Percentiles rank a stretch among this genome's conserved stretches.
phyloP scores from a whole-genome alignment of 2,329 filamentous ascomycete species.

The Hypoxylon sp. region DNA sequence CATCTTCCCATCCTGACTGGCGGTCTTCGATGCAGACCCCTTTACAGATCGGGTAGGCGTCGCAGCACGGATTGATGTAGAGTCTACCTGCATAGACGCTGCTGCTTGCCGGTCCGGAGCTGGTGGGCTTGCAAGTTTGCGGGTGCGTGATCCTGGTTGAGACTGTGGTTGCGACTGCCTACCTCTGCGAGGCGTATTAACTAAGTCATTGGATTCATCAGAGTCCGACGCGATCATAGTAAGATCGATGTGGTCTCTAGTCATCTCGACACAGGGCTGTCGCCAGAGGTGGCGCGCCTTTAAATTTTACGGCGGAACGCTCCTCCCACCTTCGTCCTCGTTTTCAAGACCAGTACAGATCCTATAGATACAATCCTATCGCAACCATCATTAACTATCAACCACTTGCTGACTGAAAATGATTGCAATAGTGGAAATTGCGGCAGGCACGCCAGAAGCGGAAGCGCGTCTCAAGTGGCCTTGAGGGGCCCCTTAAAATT shows the following conservation, averaged over 20 bases:
- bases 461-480: conserved; percentile 19
- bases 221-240: conserved; percentile 50
- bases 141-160: conserved; percentile 43
- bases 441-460: conserved; percentile 1
- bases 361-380: neutral
- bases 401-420: neutral
- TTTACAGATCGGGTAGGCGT: conserved; percentile 42
- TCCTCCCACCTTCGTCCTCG: conserved; percentile 6
- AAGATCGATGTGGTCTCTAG: conserved; percentile 42
- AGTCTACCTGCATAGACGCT: conserved; percentile 30
- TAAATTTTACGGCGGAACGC: neutral
- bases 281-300: conserved; percentile 13
- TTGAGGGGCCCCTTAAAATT: conserved; percentile 4
- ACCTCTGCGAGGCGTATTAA: conserved; percentile 28
- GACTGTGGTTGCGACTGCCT: conserved; percentile 34
- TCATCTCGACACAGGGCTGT: conserved; percentile 33
- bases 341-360: conserved; percentile 23
- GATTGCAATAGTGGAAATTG: conserved; percentile 11
- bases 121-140: conserved; percentile 44
- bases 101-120: conserved; percentile 37
- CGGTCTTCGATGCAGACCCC: conserved; percentile 40
- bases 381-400: conserved; percentile 18
- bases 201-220: conserved; percentile 44
- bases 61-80: conserved; percentile 39
- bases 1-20: conserved; percentile 42